Conservation (phyloP, 192 early-diverging fungal species). For the Rhizophagus clarus region DNA sequence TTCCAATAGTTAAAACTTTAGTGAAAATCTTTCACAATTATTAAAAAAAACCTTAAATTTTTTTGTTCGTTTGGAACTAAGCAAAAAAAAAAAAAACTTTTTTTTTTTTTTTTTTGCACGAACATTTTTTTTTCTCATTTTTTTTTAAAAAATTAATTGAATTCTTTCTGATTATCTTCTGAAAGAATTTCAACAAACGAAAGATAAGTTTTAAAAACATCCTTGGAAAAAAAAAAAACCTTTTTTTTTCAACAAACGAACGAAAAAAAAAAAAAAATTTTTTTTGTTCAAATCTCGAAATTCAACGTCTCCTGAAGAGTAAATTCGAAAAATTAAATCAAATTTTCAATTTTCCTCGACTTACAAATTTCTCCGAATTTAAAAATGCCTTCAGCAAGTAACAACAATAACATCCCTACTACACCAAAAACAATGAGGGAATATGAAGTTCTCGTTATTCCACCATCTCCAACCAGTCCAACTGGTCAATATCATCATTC, state of each 20-base stretch:
- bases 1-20: too few relatives aligned
- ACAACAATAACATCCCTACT: not conserved
- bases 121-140: not conserved
- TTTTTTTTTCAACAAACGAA: too few relatives aligned
- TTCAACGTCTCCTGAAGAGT: too few relatives aligned
- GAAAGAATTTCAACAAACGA: not conserved
- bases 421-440: not conserved
- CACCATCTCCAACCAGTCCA: not conserved
- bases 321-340: not conserved
- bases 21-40: too few relatives aligned
- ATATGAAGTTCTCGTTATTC: conserved; percentile 26
- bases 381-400: conserved; percentile 28
- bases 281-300: too few relatives aligned
- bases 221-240: too few relatives aligned
- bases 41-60: too few relatives aligned
- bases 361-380: not conserved
- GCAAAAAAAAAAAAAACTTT: too few relatives aligned
- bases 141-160: not conserved
- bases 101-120: too few relatives aligned
- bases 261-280: too few relatives aligned
- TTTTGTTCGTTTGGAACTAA: too few relatives aligned
- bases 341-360: not conserved
- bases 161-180: not conserved
- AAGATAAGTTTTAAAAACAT: too few relatives aligned
- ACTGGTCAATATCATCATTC: not conserved